These are phyloP conservation scores for Stenocarpella maydis DNA, from an alignment of 2,329 filamentous ascomycete species.

Conservation along the genomic window DNA sequence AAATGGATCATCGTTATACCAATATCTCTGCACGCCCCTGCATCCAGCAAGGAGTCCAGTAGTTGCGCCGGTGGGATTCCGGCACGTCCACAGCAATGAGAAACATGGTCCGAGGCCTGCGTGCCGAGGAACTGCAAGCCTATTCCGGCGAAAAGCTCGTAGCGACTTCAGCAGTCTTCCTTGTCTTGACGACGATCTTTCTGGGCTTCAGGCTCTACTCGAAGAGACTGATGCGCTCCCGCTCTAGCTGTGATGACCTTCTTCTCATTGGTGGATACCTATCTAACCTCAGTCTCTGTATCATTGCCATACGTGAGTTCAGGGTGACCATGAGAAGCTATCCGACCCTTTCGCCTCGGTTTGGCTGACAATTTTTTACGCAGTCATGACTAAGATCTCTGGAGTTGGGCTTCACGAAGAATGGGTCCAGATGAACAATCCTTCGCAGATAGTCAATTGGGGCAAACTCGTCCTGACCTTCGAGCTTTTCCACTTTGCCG, in stretches of 20 bases:
- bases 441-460: not conserved
- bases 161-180: not conserved
- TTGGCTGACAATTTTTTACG: not conserved
- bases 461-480: not conserved
- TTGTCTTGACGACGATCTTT: not conserved
- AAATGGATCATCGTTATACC: not conserved
- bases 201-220: not conserved
- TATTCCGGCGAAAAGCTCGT: constrained; percentile 1
- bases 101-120: not conserved
- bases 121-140: not conserved
- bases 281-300: not conserved
- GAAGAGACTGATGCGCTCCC: constrained; percentile 1
- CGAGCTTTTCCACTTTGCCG: constrained; percentile 4
- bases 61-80: not conserved
- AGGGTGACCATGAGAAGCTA: too few relatives aligned
- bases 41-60: not conserved
- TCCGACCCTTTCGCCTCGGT: not conserved
- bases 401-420: not conserved
- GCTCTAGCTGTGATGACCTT: constrained; percentile 2
- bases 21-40: too few relatives aligned
- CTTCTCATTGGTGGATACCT: not conserved
- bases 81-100: not conserved
- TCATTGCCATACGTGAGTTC: not conserved
- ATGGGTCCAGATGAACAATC: not conserved
- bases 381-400: not conserved